Percentiles rank a stretch among this genome's conserved stretches.
phyloP scores from a whole-genome alignment of 177 flowering plant genomes.

The Vitis hybrid region DNA sequence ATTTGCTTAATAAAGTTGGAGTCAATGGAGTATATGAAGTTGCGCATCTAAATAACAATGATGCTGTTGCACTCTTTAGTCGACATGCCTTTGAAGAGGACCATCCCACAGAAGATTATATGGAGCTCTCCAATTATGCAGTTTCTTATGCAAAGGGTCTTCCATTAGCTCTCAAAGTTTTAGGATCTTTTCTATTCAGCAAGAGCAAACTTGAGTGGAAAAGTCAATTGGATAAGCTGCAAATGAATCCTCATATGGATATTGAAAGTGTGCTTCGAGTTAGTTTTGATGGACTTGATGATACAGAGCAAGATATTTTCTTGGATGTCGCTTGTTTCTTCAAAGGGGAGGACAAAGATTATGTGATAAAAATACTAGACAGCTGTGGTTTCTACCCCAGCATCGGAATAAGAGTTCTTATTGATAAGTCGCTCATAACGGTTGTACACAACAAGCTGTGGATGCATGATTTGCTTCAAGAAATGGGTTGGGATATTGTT shows the following conservation, averaged over 20 bases:
- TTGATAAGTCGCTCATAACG: neutral
- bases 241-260: slow-evolving; percentile 5
- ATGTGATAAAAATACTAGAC: slow-evolving; percentile 6
- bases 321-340: slow-evolving; percentile 20
- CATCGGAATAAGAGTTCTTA: slow-evolving; percentile 13
- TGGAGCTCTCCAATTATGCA: neutral
- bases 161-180: slow-evolving; percentile 23
- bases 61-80: slow-evolving; percentile 23
- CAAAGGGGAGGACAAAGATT: slow-evolving; percentile 6
- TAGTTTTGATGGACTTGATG: slow-evolving; percentile 21
- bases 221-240: slow-evolving; percentile 2
- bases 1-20: neutral
- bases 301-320: slow-evolving; percentile 12
- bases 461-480: slow-evolving; percentile 20
- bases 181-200: slow-evolving; percentile 16
- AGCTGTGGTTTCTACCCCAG: slow-evolving; percentile 13
- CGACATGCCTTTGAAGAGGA: slow-evolving; percentile 15
- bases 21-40: neutral
- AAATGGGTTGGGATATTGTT: slow-evolving; percentile 18
- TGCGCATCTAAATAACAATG: neutral
- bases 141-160: slow-evolving; percentile 10
- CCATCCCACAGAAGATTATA: slow-evolving; percentile 10
- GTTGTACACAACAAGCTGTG: neutral
- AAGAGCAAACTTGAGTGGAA: slow-evolving; percentile 5
- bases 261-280: slow-evolving; percentile 6